Conservation (phyloP, 495 filamentous ascomycete genomes). For the Wilcoxina mikolae region DNA sequence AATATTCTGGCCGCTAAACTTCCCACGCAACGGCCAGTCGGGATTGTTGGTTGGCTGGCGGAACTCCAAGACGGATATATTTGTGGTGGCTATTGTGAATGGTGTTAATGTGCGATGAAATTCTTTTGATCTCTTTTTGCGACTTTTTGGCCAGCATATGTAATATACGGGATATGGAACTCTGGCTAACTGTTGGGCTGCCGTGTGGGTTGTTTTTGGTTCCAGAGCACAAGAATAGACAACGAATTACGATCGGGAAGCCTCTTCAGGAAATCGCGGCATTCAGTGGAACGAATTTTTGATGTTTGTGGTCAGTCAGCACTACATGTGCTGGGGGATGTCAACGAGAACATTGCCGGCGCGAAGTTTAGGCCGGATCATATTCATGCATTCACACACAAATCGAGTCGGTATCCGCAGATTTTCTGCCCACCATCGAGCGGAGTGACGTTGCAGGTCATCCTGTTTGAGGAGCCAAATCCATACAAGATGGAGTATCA, state of each 20-base stretch:
- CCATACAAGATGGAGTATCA: constrained; percentile 92
- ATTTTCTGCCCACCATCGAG: constrained; percentile 53
- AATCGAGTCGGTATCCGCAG: constrained; percentile 44
- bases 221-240: constrained; percentile 59
- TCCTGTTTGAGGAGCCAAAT: constrained; percentile 74
- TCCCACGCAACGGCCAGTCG: constrained; percentile 50
- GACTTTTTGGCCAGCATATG: neutral
- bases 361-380: constrained; percentile 48
- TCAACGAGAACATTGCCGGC: constrained; percentile 40
- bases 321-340: constrained; percentile 71
- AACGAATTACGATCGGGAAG: constrained; percentile 73
- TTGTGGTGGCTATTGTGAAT: constrained; percentile 77
- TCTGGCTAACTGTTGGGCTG: constrained; percentile 1
- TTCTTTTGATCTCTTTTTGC: neutral
- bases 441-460: constrained; percentile 60
- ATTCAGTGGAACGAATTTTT: constrained; percentile 67
- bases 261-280: constrained; percentile 66
- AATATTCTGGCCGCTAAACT: constrained; percentile 94
- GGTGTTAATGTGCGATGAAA: constrained; percentile 62
- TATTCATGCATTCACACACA: constrained; percentile 50
- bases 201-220: neutral
- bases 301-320: constrained; percentile 66
- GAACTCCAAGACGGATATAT: constrained; percentile 79
- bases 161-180: constrained; percentile 1
- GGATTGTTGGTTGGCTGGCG: constrained; percentile 91